phyloP scores from a whole-genome alignment of 441 rosid species.

The Gossypium schwendimanii region DNA sequence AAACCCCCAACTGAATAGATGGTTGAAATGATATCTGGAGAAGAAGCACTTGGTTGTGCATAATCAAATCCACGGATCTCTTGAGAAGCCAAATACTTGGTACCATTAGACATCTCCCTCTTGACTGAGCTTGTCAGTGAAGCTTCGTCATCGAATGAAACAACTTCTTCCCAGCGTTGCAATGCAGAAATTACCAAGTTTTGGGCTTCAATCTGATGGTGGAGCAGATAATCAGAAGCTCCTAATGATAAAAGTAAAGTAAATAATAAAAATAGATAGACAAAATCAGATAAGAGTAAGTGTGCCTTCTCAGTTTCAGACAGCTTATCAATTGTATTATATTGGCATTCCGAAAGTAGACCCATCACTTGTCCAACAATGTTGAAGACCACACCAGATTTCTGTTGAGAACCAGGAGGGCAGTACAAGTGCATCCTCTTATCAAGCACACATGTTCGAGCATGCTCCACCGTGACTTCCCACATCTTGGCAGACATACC shows the following conservation, averaged over 20 bases:
- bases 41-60: conserved; percentile 40
- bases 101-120: conserved; percentile 32
- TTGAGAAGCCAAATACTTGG: conserved; percentile 32
- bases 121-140: conserved; percentile 36
- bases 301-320: conserved; percentile 74
- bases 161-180: conserved; percentile 51
- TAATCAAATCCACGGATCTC: conserved; percentile 50
- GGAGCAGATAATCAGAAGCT: conserved; percentile 12
- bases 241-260: conserved; percentile 11
- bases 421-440: conserved; percentile 53
- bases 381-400: conserved; percentile 80
- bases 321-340: conserved; percentile 51
- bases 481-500: conserved; percentile 99
- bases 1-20: conserved; percentile 40
- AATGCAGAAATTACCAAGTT: conserved; percentile 58
- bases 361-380: conserved; percentile 82
- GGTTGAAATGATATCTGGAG: conserved; percentile 60
- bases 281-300: conserved; percentile 8
- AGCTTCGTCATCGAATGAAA: conserved; percentile 54
- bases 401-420: conserved; percentile 47
- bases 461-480: conserved; percentile 88
- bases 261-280: background rate
- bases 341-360: conserved; percentile 56
- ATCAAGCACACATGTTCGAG: conserved; percentile 71
- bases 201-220: conserved; percentile 64